These are phyloP conservation scores for Boletus rubropictus DNA, from an alignment of 768 basidiomycete genomes.

Conservation along the genomic window DNA sequence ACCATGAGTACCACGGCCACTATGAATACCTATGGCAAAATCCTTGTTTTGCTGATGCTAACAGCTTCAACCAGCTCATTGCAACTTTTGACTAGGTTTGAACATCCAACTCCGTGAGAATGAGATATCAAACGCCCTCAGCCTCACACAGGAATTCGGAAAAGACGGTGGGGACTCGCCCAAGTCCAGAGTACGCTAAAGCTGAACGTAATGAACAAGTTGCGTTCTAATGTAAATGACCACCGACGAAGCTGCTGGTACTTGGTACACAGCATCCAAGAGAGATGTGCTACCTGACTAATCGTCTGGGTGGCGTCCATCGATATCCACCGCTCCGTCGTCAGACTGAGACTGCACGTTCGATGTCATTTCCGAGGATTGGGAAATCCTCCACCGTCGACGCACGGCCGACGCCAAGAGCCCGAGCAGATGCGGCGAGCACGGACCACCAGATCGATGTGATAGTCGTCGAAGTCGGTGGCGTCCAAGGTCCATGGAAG, in stretches of 20 bases:
- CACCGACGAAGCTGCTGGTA: neutral
- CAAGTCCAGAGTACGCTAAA: neutral
- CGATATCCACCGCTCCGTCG: neutral
- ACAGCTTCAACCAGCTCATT: too few species aligned
- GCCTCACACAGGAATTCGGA: too few species aligned
- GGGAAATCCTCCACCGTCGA: neutral
- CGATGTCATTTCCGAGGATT: constrained; percentile 13
- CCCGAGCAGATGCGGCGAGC: constrained; percentile 8
- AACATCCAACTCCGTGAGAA: too few species aligned
- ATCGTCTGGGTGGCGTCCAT: neutral
- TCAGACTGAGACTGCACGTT: neutral
- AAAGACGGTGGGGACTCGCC: neutral
- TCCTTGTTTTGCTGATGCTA: too few species aligned
- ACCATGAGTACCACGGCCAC: too few species aligned
- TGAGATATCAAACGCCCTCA: too few species aligned
- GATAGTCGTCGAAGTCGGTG: constrained; percentile 11
- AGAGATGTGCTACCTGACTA: neutral
- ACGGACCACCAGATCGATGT: constrained; percentile 2
- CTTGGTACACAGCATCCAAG: too few species aligned
- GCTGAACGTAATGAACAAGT: neutral
- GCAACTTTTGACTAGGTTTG: too few species aligned
- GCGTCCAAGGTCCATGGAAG: constrained; percentile 4
- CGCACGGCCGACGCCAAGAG: neutral
- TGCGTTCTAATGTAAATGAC: neutral
- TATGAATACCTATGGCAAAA: too few species aligned